A percentile compares a stretch with the other conserved stretches of the same genome.
phyloP scores from a whole-genome alignment of 306 rosid species.

The Prinsepia uniflora region DNA sequence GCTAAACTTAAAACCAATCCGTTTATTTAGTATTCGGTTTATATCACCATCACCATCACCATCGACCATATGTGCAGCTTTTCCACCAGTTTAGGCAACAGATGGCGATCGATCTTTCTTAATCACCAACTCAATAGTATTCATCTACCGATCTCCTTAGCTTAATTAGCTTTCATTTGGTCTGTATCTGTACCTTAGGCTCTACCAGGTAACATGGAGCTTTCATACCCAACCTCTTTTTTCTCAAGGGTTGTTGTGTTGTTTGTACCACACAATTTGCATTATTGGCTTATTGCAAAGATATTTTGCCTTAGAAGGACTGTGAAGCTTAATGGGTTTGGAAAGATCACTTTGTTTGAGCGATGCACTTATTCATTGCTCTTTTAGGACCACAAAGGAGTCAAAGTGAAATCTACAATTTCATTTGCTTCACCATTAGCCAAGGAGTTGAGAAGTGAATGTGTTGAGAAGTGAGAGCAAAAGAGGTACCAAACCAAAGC shows the following conservation, averaged over 20 bases:
- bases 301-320: conserved; percentile 3
- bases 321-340: neutral
- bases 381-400: conserved; percentile 13
- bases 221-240: conserved; percentile 2
- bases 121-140: neutral
- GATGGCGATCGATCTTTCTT: conserved; percentile 19
- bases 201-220: conserved; percentile 10
- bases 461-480: no score
- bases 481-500: no score
- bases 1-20: no score
- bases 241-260: neutral
- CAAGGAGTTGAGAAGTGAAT: no score
- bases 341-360: neutral
- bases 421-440: neutral
- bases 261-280: neutral
- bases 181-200: neutral
- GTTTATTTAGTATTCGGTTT: no score
- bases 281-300: conserved; percentile 6
- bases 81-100: neutral
- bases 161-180: neutral
- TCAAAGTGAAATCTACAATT: neutral
- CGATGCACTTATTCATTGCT: neutral
- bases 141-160: neutral
- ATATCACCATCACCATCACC: no score
- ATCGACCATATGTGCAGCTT: neutral